A percentile compares a stretch with the other conserved stretches of the same genome.
Conservation (phyloP, 2,329 filamentous ascomycete genomes). For the Colletotrichum cuscutae region DNA sequence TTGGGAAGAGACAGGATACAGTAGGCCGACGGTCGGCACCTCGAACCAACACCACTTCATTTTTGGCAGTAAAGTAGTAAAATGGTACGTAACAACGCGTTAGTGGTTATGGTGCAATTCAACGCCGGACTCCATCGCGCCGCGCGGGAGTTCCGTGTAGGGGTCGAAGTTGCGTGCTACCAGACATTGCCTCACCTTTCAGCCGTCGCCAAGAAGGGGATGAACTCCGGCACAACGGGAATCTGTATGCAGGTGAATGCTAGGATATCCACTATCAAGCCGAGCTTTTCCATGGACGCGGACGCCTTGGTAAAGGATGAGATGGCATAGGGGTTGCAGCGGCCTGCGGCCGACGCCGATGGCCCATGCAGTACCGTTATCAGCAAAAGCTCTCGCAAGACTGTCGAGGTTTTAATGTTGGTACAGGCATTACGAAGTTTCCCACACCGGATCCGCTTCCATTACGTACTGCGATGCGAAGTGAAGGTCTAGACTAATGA, state of each 20-base stretch:
- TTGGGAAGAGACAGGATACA: too few species aligned
- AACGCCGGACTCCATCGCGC: not conserved
- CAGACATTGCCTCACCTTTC: not conserved
- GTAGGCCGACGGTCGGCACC: not conserved
- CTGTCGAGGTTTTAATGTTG: not conserved
- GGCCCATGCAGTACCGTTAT: not conserved
- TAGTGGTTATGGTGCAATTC: slow-evolving; percentile 10
- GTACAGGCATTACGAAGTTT: not conserved
- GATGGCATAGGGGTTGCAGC: not conserved
- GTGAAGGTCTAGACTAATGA: not conserved
- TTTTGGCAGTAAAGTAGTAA: not conserved
- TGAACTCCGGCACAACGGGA: not conserved
- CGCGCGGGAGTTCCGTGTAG: not conserved
- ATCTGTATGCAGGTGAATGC: not conserved
- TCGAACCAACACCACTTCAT: not conserved
- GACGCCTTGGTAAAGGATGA: not conserved
- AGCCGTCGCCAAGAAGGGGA: not conserved
- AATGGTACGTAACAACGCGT: slow-evolving; percentile 2
- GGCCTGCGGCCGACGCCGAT: not conserved
- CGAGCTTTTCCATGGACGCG: not conserved
- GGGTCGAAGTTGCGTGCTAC: slow-evolving; percentile 13
- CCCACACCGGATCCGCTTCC: not conserved
- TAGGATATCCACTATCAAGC: not conserved
- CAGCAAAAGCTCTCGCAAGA: not conserved
- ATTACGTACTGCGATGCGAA: not conserved